Conservation (phyloP, 257 asterid genomes). For the Nicotiana sylvestris region DNA sequence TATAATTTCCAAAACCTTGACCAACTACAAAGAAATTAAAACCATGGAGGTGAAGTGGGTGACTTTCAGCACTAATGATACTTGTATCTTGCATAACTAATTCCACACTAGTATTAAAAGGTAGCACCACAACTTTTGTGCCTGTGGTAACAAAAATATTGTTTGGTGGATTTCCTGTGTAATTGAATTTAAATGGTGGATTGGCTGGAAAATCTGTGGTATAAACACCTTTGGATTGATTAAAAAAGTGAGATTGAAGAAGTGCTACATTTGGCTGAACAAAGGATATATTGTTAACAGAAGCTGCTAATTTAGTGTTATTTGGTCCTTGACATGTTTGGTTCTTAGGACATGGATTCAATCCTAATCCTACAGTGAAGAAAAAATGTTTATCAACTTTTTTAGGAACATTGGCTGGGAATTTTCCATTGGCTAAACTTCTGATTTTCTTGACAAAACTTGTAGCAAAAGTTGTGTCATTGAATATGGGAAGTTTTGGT, state of each 20-base stretch:
- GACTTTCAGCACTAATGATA: conserved; percentile 52
- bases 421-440: conserved; percentile 35
- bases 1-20: conserved; percentile 52
- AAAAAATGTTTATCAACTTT: conserved; percentile 38
- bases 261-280: conserved; percentile 48
- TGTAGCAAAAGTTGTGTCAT: conserved; percentile 34
- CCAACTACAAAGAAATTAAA: conserved; percentile 61
- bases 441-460: conserved; percentile 32
- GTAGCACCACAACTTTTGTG: conserved; percentile 44
- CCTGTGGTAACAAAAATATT: conserved; percentile 36
- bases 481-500: conserved; percentile 29
- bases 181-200: conserved; percentile 50
- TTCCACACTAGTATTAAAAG: conserved; percentile 45
- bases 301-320: conserved; percentile 44
- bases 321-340: conserved; percentile 59
- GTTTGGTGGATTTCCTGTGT: conserved; percentile 50
- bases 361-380: conserved; percentile 66
- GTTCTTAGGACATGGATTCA: conserved; percentile 36
- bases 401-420: conserved; percentile 51
- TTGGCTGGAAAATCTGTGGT: conserved; percentile 55
- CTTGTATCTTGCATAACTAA: conserved; percentile 64
- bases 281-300: conserved; percentile 54
- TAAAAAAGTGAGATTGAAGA: conserved; percentile 56
- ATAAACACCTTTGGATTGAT: conserved; percentile 48
- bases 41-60: conserved; percentile 69